These are phyloP conservation scores for Colletotrichum melonis DNA, from an alignment of 2,329 filamentous ascomycete species.

Conservation along the genomic window DNA sequence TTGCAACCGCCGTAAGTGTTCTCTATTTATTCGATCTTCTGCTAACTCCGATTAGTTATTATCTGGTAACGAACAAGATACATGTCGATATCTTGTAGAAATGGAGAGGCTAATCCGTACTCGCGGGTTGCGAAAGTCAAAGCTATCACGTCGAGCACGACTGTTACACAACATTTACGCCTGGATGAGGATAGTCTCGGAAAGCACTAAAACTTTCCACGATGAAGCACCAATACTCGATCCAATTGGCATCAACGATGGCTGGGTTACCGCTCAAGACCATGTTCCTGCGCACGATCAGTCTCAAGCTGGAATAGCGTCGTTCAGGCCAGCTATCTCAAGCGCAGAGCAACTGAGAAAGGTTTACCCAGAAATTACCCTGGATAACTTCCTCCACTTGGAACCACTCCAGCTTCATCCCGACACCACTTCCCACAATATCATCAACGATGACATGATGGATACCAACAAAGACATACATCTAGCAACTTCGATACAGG, in stretches of 20 bases:
- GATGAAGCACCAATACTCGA: neutral
- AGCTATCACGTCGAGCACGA: neutral
- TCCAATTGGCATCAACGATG: too few relatives aligned
- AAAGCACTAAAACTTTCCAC: conserved; percentile 10
- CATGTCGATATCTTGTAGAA: neutral
- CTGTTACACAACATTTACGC: conserved; percentile 9
- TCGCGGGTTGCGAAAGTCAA: neutral
- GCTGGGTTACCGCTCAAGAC: too few relatives aligned
- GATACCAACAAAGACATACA: neutral
- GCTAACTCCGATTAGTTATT: neutral
- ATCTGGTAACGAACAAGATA: conserved; percentile 4
- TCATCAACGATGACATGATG: neutral
- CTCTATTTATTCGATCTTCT: too few relatives aligned
- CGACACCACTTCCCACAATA: too few relatives aligned
- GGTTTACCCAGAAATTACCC: neutral
- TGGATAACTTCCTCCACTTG: conserved; percentile 9
- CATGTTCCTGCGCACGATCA: too few relatives aligned
- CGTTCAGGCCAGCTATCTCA: neutral
- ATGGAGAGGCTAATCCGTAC: conserved; percentile 2
- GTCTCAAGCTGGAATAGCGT: neutral
- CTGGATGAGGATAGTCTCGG: conserved; percentile 5
- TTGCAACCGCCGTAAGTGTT: conserved; percentile 6
- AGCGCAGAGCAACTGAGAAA: neutral
- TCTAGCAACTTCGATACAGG: neutral
- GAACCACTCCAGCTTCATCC: neutral